Percentiles rank a stretch among this genome's conserved stretches.
phyloP scores from a whole-genome alignment of 129 eudicot genomes.

The Heracleum sosnowskyi region DNA sequence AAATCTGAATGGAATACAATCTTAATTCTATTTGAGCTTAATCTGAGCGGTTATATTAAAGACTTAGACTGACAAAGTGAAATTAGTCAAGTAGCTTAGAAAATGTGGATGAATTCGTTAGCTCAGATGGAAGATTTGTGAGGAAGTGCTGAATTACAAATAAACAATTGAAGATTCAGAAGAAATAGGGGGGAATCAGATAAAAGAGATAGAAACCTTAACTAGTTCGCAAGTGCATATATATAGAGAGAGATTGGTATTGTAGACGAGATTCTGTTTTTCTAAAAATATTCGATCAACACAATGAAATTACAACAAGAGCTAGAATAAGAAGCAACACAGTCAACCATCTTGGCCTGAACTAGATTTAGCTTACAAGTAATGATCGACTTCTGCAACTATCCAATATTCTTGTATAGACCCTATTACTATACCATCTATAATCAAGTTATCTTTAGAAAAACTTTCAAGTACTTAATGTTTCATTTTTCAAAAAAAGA shows the following conservation, averaged over 20 bases:
- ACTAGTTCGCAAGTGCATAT: no score
- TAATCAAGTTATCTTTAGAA: neutral
- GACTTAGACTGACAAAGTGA: neutral
- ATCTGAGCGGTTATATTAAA: neutral
- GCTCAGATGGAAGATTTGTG: neutral
- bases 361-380: neutral
- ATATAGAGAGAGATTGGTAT: no score
- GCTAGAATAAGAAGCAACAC: neutral
- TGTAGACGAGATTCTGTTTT: no score
- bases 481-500: no score
- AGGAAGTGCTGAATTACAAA: no score
- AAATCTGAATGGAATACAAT: neutral
- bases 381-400: neutral
- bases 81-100: neutral
- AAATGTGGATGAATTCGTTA: neutral
- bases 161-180: neutral
- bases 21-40: neutral
- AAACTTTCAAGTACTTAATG: neutral
- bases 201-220: no score
- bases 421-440: neutral
- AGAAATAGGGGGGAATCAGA: neutral
- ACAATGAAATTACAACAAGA: no score
- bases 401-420: neutral
- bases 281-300: no score
- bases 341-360: no score